A percentile compares a stretch with the other conserved stretches of the same genome.
Evolutionary conservation across 2,329 filamentous ascomycete genomes (phyloP).

Genomic region (Paraphoma sp.): DNA sequence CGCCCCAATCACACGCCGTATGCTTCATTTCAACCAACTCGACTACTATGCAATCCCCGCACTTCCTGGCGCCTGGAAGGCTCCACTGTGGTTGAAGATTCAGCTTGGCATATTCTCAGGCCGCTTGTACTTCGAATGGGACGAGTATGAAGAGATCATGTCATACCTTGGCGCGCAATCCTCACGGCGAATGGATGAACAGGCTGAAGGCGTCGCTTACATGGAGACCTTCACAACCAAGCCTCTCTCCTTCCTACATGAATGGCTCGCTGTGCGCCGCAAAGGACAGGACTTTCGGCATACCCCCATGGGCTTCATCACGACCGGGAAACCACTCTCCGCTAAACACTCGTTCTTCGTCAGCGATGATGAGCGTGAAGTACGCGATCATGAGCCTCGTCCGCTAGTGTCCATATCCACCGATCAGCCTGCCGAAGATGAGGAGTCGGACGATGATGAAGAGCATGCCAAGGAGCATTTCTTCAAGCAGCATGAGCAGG

Average conservation of each 20-base stretch:
- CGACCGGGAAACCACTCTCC: slow-evolving; percentile 58
- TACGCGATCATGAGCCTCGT: no score
- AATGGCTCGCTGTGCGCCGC: slow-evolving; percentile 63
- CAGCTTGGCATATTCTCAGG: slow-evolving; percentile 68
- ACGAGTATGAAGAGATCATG: slow-evolving; percentile 49
- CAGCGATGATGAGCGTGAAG: no score
- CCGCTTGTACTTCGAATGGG: slow-evolving; percentile 64
- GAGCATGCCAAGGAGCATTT: slow-evolving; percentile 14
- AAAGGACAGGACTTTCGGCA: slow-evolving; percentile 64
- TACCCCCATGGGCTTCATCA: slow-evolving; percentile 66
- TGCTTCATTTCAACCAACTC: slow-evolving; percentile 65
- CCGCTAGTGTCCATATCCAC: no score
- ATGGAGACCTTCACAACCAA: slow-evolving; percentile 28
- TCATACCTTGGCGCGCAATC: slow-evolving; percentile 7
- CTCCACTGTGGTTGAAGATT: slow-evolving; percentile 62
- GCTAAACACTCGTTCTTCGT: slow-evolving; percentile 62
- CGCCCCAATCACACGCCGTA: slow-evolving; percentile 65
- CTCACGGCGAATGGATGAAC: no score
- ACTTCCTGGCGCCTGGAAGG: slow-evolving; percentile 48
- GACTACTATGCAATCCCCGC: slow-evolving; percentile 60
- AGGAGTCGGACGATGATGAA: slow-evolving; percentile 10
- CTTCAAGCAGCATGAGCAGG: slow-evolving; percentile 2
- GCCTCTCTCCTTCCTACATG: slow-evolving; percentile 52
- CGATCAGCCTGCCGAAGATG: no score
- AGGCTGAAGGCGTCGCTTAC: not conserved